Conservation (phyloP, 805 yeast genomes). For the Starmerella asiatica region DNA sequence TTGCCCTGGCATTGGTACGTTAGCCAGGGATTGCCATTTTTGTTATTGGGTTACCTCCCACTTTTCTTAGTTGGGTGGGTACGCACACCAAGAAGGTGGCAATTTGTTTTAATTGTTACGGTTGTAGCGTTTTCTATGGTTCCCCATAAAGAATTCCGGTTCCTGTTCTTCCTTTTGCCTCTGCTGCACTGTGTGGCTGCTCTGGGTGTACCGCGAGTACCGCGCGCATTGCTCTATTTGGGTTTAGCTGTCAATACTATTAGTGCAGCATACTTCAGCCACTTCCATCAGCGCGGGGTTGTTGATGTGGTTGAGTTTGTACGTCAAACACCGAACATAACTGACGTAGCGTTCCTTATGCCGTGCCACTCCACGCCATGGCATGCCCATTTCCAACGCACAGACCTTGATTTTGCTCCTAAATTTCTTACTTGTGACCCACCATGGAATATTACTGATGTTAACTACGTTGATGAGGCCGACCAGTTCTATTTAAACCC, state of each 20-base stretch:
- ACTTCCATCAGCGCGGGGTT: constrained; percentile 77
- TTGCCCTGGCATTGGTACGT: constrained; percentile 79
- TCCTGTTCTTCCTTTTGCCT: constrained; percentile 76
- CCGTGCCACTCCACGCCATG: constrained; percentile 98
- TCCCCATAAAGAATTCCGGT: constrained; percentile 82
- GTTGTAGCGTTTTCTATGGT: constrained; percentile 48
- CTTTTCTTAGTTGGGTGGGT: constrained; percentile 9
- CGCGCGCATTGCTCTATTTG: not conserved
- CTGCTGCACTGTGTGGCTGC: constrained; percentile 44
- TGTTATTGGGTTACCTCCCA: constrained; percentile 56
- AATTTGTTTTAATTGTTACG: constrained; percentile 30
- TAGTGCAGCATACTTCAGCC: constrained; percentile 41
- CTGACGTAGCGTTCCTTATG: constrained; percentile 64
- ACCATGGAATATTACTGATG: constrained; percentile 32
- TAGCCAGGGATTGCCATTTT: constrained; percentile 66
- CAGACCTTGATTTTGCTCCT: constrained; percentile 29
- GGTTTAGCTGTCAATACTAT: constrained; percentile 28
- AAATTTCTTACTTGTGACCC: constrained; percentile 92
- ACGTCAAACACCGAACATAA: constrained; percentile 30
- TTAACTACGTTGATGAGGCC: constrained; percentile 65
- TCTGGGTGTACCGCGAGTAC: constrained; percentile 9
- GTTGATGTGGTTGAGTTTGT: constrained; percentile 49
- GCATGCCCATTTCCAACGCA: constrained; percentile 66
- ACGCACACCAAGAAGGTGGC: constrained; percentile 1
- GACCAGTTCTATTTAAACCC: constrained; percentile 69